These are phyloP conservation scores for Exophiala sp. DNA, from an alignment of 2,329 filamentous ascomycete genomes.

Conservation along the genomic window DNA sequence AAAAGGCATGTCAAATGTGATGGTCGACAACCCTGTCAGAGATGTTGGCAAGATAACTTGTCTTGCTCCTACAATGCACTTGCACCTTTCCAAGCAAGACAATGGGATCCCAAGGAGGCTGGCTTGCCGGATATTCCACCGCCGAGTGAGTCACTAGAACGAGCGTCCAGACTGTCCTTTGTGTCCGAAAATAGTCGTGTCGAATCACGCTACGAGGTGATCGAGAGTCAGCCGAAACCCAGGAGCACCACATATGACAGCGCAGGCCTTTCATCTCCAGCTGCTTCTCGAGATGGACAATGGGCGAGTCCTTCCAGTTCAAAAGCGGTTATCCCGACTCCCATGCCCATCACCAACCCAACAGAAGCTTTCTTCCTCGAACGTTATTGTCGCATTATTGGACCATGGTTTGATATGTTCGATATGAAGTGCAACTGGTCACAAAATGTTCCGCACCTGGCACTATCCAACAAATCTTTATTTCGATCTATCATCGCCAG, in stretches of 20 bases:
- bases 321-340: background rate
- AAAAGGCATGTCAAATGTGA: constrained; percentile 1
- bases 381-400: constrained; percentile 3
- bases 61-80: background rate
- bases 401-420: constrained; percentile 8
- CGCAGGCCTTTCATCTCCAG: background rate
- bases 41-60: constrained; percentile 6
- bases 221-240: background rate
- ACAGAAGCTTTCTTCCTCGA: constrained; percentile 5
- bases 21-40: constrained; percentile 5
- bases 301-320: background rate
- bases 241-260: background rate
- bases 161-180: background rate
- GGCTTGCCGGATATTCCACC: background rate
- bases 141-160: background rate
- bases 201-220: constrained; percentile 3
- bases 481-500: constrained; percentile 2
- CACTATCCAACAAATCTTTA: constrained; percentile 1
- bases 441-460: background rate
- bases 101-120: constrained; percentile 2
- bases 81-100: background rate
- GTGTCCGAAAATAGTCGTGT: constrained; percentile 1
- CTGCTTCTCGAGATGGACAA: background rate
- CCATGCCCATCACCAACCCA: background rate
- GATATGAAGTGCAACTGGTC: constrained; percentile 3